phyloP scores from a whole-genome alignment of 352 stramenopile genomes.

The Elongisporangium prolatum region DNA sequence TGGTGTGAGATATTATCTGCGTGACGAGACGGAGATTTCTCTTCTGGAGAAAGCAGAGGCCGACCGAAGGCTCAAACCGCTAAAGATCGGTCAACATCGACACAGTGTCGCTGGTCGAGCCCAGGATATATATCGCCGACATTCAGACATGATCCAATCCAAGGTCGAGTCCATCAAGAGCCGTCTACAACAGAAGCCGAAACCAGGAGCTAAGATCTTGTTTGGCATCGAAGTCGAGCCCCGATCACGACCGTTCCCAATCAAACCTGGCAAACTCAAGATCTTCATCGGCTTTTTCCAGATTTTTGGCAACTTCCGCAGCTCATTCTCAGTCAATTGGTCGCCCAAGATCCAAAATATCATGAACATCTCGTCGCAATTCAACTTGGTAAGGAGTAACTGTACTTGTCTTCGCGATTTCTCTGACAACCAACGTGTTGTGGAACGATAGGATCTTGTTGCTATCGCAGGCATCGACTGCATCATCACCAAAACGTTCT shows the following conservation, averaged over 20 bases:
- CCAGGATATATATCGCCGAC: conserved; percentile 18
- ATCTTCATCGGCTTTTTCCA: conserved; percentile 82
- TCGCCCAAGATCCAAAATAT: conserved; percentile 43
- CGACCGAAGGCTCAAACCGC: conserved; percentile 41
- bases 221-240: conserved; percentile 60
- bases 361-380: conserved; percentile 64
- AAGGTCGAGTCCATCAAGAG: conserved; percentile 25
- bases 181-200: conserved; percentile 18
- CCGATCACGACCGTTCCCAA: conserved; percentile 31
- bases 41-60: conserved; percentile 57
- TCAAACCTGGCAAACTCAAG: conserved; percentile 71
- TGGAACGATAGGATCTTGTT: conserved; percentile 49
- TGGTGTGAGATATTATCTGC: conserved; percentile 42
- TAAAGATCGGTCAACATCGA: conserved; percentile 5
- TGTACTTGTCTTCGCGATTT: neutral
- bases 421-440: conserved; percentile 1
- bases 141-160: conserved; percentile 13
- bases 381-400: conserved; percentile 50
- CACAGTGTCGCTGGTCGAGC: conserved; percentile 18
- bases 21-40: conserved; percentile 54
- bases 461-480: conserved; percentile 70
- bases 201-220: conserved; percentile 26
- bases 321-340: conserved; percentile 67
- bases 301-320: conserved; percentile 76
- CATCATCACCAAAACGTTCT: conserved; percentile 66